Evolutionary conservation across 225 moss, liverwort and hornwort genomes (phyloP).

Genomic region (Takakia lepidozioides): DNA sequence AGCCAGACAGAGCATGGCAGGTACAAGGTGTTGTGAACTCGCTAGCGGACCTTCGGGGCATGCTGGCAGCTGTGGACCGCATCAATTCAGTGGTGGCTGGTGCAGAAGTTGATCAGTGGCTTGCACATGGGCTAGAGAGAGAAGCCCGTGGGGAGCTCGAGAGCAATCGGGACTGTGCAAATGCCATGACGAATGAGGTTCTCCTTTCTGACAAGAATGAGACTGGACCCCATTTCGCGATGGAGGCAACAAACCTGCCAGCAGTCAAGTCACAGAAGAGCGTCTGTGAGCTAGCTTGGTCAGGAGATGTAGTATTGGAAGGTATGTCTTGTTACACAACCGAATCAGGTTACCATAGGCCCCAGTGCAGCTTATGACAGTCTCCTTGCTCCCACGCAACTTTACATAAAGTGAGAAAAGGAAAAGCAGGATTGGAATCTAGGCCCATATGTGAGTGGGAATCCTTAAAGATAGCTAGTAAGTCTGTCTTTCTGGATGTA

Average conservation of each 20-base stretch:
- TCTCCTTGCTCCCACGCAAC: no score
- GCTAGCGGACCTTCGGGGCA: conserved; percentile 83
- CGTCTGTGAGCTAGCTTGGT: conserved; percentile 88
- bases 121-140: conserved; percentile 81
- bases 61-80: conserved; percentile 66
- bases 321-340: conserved; percentile 28
- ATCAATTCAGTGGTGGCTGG: conserved; percentile 69
- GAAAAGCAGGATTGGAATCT: no score
- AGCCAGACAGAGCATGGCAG: no score
- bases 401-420: no score
- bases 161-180: conserved; percentile 39
- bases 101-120: conserved; percentile 82
- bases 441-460: no score
- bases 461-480: no score
- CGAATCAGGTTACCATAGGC: no score
- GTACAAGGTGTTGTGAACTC: conserved; percentile 97
- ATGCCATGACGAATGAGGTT: conserved; percentile 26
- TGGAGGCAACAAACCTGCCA: conserved; percentile 1
- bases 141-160: conserved; percentile 62
- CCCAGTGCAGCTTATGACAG: no score
- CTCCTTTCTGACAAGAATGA: conserved; percentile 18
- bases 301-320: conserved; percentile 91
- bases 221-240: conserved; percentile 22
- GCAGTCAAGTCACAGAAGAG: conserved; percentile 22
- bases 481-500: no score